These are phyloP conservation scores for Diplodia sapinea DNA, from an alignment of 2,329 filamentous ascomycete species.

Conservation along the genomic window DNA sequence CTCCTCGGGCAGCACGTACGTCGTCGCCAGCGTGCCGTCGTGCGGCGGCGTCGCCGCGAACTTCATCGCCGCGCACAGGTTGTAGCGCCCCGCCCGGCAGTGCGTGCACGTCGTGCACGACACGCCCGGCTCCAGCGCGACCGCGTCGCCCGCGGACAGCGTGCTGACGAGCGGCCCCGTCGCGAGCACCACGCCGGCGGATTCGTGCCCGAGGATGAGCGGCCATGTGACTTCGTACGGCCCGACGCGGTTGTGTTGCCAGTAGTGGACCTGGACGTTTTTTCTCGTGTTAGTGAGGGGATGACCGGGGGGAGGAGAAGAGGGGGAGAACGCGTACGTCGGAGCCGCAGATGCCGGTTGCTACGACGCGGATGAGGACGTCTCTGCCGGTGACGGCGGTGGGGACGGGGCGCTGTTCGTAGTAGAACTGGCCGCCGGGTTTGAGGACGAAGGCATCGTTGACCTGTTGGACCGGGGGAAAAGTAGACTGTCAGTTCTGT, in stretches of 20 bases:
- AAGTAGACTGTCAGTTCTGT: background rate
- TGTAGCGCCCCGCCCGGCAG: conserved; percentile 51
- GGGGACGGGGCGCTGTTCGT: background rate
- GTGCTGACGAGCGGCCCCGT: conserved; percentile 36
- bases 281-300: conserved; percentile 47
- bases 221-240: conserved; percentile 61
- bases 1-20: conserved; percentile 52
- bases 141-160: conserved; percentile 33
- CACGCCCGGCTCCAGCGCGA: conserved; percentile 36
- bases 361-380: conserved; percentile 68
- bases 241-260: conserved; percentile 68
- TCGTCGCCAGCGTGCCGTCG: conserved; percentile 51
- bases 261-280: conserved; percentile 69
- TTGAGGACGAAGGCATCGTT: conserved; percentile 2
- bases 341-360: conserved; percentile 72
- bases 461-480: background rate
- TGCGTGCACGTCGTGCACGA: conserved; percentile 49
- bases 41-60: conserved; percentile 53
- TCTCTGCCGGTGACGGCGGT: background rate
- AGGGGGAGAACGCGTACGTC: conserved; percentile 61
- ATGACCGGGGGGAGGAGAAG: conserved; percentile 62
- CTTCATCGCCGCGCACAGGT: conserved; percentile 50
- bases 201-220: conserved; percentile 57
- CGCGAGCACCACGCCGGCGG: conserved; percentile 33
- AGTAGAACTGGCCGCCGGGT: conserved; percentile 1